A percentile compares a stretch with the other conserved stretches of the same genome.
Conservation (phyloP, 805 yeast species). For the Wickerhamomyces tratensis region DNA sequence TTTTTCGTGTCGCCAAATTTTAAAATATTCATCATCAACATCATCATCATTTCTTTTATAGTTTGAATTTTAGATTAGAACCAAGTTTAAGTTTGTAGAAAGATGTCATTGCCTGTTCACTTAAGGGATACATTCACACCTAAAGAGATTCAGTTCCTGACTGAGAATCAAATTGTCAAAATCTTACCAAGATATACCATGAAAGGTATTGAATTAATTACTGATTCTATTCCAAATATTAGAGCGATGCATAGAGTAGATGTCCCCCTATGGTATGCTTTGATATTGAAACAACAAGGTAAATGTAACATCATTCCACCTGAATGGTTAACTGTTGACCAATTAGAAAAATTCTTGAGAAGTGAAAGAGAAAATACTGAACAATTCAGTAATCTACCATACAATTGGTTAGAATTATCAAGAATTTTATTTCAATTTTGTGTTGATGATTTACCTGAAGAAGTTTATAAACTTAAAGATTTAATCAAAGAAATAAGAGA, state of each 20-base stretch:
- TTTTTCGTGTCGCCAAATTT: too few relatives aligned
- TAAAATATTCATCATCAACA: too few relatives aligned
- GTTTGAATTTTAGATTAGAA: too few relatives aligned
- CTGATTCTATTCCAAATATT: conserved; percentile 51
- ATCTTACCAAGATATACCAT: conserved; percentile 74
- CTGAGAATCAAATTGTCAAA: conserved; percentile 67
- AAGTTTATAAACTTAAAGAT: conserved; percentile 60
- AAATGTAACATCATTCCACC: conserved; percentile 85
- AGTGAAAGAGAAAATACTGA: conserved; percentile 51
- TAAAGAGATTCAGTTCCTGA: conserved; percentile 71
- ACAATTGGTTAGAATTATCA: conserved; percentile 82
- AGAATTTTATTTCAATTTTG: conserved; percentile 60
- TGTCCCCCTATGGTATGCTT: conserved; percentile 84
- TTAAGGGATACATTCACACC: conserved; percentile 55
- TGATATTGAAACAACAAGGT: conserved; percentile 72
- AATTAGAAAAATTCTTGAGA: conserved; percentile 48
- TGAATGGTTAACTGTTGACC: conserved; percentile 58
- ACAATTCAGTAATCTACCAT: conserved; percentile 65
- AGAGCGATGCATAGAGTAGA: conserved; percentile 58
- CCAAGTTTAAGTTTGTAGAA: too few relatives aligned
- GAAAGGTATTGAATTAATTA: conserved; percentile 55
- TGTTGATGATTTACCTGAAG: conserved; percentile 68
- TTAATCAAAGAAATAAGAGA: conserved; percentile 79
- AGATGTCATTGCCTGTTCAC: conserved; percentile 51
- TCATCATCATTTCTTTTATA: too few relatives aligned